Conservation (phyloP, 2,329 filamentous ascomycete genomes). For the Aspergillus carbonarius region DNA sequence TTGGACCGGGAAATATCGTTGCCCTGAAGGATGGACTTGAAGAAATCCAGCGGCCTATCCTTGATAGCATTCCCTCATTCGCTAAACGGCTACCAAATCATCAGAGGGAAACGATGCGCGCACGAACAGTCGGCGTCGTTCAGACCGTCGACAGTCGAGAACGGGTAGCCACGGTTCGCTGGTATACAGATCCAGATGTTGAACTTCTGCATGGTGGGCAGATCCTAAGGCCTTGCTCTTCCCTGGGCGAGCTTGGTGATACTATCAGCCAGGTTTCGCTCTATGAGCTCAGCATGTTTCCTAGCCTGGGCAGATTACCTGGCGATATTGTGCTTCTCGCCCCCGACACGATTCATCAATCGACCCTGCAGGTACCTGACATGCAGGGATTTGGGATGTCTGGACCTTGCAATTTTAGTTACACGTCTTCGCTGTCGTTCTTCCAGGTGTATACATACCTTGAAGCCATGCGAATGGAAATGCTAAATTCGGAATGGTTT, state of each 20-base stretch:
- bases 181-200: constrained; percentile 48
- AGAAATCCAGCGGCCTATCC: constrained; percentile 2
- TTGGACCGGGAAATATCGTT: constrained; percentile 59
- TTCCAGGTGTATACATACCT: constrained; percentile 15
- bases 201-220: constrained; percentile 33
- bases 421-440: constrained; percentile 15
- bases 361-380: constrained; percentile 1
- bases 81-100: neutral
- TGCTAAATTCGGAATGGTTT: constrained; percentile 24
- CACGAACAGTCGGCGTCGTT: constrained; percentile 56
- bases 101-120: constrained; percentile 22
- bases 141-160: constrained; percentile 57
- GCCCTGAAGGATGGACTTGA: constrained; percentile 45
- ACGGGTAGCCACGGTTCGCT: constrained; percentile 56
- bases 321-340: constrained; percentile 56
- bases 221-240: constrained; percentile 44
- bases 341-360: constrained; percentile 28
- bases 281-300: constrained; percentile 56
- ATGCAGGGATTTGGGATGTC: neutral
- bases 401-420: constrained; percentile 18
- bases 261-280: constrained; percentile 54
- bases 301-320: constrained; percentile 49
- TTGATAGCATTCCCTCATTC: neutral
- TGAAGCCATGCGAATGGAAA: constrained; percentile 16
- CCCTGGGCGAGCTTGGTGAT: constrained; percentile 44